Evolutionary conservation across 768 basidiomycete species (phyloP), one percentile per base, ranked within the genome.

Genomic region (Mycena amicta): DNA sequence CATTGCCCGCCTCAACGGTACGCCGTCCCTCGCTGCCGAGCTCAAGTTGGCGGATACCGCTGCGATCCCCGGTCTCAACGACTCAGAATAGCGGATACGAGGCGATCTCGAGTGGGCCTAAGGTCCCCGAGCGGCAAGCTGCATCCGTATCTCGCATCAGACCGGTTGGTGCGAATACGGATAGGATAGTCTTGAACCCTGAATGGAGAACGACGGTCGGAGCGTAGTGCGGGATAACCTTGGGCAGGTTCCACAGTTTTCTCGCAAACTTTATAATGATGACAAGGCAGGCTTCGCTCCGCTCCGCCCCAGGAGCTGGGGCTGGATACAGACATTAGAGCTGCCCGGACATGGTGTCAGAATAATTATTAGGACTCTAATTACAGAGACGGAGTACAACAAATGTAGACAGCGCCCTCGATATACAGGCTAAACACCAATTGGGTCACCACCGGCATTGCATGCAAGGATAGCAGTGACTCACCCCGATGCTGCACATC

Each of bases 1-100:
- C 62, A 98, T 99, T 43, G 91, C 92, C 2, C 81, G 80, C 29
- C 93, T 90, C 74, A 98, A 98, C 71, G 93, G 91, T 2, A 83
- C 86, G 23, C 56, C 62, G 18, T 77, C 86, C 52, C 72, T 95
- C 0, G 72, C 78, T 3, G 80, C 95, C 28, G 84, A 83, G 28
- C 71, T 91, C 11, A 82, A 82, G 20, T 94, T 97, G 57, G 92
- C 96, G 16, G 70, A 74, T 47, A 68, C 68, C 27, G 50, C 57
- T 12, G 57, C n/a, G 49, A 29, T 26, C 20, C 18, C n/a, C 20
- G 30, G n/a, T n/a, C 25, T 23, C 27, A 39, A 37, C 6, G 40
- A 23, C 16, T 50, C 37, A 3, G 30, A n/a, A n/a, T n/a, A n/a
- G n/a, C n/a, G n/a, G n/a, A n/a, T 62, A 62, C 56, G 30, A 57